phyloP scores from a whole-genome alignment of 805 yeast species.

The Priceomyces haplophilus region DNA sequence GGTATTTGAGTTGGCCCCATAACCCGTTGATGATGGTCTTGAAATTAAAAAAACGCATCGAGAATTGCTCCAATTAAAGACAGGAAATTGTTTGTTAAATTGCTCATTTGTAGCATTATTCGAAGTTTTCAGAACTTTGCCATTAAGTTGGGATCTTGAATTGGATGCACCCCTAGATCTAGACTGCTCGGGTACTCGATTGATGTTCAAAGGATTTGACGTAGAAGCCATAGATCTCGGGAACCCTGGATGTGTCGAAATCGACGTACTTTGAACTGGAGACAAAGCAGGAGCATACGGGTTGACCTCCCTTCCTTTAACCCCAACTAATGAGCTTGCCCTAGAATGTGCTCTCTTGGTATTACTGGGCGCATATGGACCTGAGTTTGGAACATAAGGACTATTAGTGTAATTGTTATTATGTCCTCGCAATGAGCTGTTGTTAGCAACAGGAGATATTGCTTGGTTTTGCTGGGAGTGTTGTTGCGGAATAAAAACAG shows the following conservation, averaged over 20 bases:
- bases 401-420: slow-evolving; percentile 26
- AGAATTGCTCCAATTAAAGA: slow-evolving; percentile 59
- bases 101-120: slow-evolving; percentile 50
- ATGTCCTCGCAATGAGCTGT: slow-evolving; percentile 22
- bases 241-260: neutral
- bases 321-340: slow-evolving; percentile 40
- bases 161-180: slow-evolving; percentile 26
- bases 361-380: slow-evolving; percentile 42
- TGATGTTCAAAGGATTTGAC: neutral
- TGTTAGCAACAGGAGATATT: slow-evolving; percentile 12
- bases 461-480: slow-evolving; percentile 6
- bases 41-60: slow-evolving; percentile 31
- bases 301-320: slow-evolving; percentile 36
- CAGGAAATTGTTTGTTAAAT: slow-evolving; percentile 65
- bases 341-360: slow-evolving; percentile 36
- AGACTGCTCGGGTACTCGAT: slow-evolving; percentile 12
- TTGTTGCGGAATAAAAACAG: neutral
- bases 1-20: slow-evolving; percentile 24
- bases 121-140: slow-evolving; percentile 6
- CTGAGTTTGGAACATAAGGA: slow-evolving; percentile 43
- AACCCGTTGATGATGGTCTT: slow-evolving; percentile 25
- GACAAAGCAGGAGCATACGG: slow-evolving; percentile 39
- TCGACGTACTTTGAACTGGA: slow-evolving; percentile 5
- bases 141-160: slow-evolving; percentile 15
- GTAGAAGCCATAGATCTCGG: neutral